Evolutionary conservation across 192 early-diverging fungal species (phyloP).

Genomic region (Coemansia sp.): DNA sequence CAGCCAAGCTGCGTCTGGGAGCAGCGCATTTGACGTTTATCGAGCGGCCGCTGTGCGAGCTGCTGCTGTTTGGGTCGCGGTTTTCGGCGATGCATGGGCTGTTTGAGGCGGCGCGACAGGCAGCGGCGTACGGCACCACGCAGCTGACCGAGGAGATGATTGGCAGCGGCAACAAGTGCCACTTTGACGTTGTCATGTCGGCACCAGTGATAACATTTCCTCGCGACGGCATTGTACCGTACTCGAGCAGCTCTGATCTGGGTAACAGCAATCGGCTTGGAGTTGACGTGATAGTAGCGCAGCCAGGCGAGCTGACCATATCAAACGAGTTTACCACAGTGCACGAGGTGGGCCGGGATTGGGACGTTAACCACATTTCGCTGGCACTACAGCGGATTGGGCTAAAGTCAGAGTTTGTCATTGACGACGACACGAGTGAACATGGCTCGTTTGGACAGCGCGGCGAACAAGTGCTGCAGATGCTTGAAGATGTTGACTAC

Average conservation of each 20-base stretch:
- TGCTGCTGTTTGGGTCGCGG: conserved; percentile 78
- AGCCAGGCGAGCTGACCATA: conserved; percentile 86
- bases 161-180: conserved; percentile 58
- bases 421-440: conserved; percentile 42
- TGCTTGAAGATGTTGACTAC: conserved; percentile 82
- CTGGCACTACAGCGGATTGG: conserved; percentile 61
- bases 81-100: conserved; percentile 86
- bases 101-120: conserved; percentile 84
- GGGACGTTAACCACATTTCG: conserved; percentile 65
- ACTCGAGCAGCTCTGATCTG: conserved; percentile 1
- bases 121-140: conserved; percentile 74
- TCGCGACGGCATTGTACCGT: conserved; percentile 51
- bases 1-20: conserved; percentile 72
- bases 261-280: conserved; percentile 1
- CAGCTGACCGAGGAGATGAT: conserved; percentile 77
- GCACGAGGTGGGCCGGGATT: conserved; percentile 46
- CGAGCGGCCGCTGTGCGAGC: conserved; percentile 67
- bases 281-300: conserved; percentile 69
- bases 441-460: conserved; percentile 54
- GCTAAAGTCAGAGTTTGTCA: conserved; percentile 58
- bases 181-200: conserved; percentile 82
- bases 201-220: conserved; percentile 88
- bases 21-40: conserved; percentile 80
- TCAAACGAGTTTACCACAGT: conserved; percentile 69
- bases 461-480: conserved; percentile 58